Evolutionary conservation across 2,329 filamentous ascomycete genomes (phyloP), one percentile per base, ranked within the genome.

Genomic region (Cercospora canescens): DNA sequence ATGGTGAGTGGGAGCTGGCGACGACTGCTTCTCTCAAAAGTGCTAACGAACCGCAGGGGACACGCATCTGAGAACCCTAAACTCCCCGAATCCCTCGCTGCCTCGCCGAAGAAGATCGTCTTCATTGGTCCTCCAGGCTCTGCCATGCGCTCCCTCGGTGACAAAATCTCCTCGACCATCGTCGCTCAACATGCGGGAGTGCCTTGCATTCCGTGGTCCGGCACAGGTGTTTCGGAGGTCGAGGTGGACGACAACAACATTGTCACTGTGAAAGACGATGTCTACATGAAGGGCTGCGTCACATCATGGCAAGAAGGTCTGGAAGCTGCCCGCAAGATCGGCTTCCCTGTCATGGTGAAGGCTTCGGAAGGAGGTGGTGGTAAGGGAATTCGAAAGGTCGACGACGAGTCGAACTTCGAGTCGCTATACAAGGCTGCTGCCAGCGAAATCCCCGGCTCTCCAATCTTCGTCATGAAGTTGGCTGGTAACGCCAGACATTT

Each of bases 401-500:
- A 92, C 68, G 85, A 85, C 68, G 94, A 97, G 79, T 90, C 94
- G 48, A 89, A 91, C 69, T 99, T 99, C 75, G 86, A 91, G 77
- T 85, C 86, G 73, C 85, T 98, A 54, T 99, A 98, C 86, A 95
- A 96, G 81, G 95, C 94, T 54, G 95, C 96, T 24, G 94, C 95
- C 5, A 96, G 91, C 80, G 96, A 99, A 81, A 98, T 99, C 72
- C 96, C 95, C 11, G 96, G 96, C 56, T 99, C 95, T 32, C 95
- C 96, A 73, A 99, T 99, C 81, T 99, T 99, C 87, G 96, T 99
- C 83, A 99, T 99, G 95, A 97, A 99, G 88, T 85, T 99, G 70
- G 95, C 95, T 58, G 95, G 94, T 73, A 97, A 96, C 78, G 95
- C 95, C 45, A 87, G 95, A 73, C 95, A 99, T 86, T 85, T 99